Evolutionary conservation across 345 rosid species (phyloP).

Genomic region (Murraya koenigii): DNA sequence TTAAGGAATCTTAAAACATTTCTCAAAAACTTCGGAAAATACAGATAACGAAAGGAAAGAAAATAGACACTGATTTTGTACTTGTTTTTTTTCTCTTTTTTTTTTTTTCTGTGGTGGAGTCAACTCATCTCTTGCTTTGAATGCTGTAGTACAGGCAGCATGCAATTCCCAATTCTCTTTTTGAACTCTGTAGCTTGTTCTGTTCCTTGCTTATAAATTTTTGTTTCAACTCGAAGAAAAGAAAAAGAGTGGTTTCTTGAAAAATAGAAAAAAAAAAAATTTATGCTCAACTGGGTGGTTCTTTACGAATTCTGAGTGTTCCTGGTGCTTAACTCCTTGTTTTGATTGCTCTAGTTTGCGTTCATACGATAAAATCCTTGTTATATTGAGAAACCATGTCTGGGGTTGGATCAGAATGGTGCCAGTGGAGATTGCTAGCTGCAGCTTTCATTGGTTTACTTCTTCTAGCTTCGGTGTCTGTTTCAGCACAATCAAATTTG

Average conservation of each 20-base stretch:
- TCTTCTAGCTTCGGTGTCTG: constrained; percentile 7
- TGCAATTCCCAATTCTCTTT: not conserved
- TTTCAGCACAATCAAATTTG: constrained; percentile 14
- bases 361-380: constrained; percentile 1
- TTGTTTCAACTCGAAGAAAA: not conserved
- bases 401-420: not conserved
- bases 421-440: not conserved
- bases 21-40: too few relatives aligned
- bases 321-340: not conserved
- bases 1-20: too few relatives aligned
- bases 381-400: not conserved
- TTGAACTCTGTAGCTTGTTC: not conserved
- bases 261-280: not conserved
- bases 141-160: not conserved
- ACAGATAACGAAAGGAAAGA: too few relatives aligned
- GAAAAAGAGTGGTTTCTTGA: not conserved
- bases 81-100: too few relatives aligned
- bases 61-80: too few relatives aligned
- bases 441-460: constrained; percentile 10
- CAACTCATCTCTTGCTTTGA: not conserved
- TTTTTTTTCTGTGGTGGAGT: not conserved
- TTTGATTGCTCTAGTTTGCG: not conserved
- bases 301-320: not conserved
- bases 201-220: constrained; percentile 14
- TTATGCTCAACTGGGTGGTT: not conserved